phyloP scores from a whole-genome alignment of 2,329 filamentous ascomycete species.

The Diplocarpon rosae region DNA sequence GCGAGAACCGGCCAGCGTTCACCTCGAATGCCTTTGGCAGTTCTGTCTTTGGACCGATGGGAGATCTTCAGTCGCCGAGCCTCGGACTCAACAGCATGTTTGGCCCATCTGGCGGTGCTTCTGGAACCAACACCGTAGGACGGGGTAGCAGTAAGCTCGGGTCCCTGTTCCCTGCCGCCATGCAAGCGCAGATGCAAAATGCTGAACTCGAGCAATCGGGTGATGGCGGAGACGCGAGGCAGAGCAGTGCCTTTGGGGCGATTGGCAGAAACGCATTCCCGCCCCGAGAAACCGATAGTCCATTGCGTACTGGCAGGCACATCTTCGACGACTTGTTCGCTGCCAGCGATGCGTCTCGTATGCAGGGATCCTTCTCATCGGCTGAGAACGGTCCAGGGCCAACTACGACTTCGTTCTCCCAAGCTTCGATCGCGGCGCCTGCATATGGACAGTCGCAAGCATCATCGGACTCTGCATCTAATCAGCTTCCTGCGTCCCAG shows the following conservation, averaged over 20 bases:
- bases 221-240: constrained; percentile 48
- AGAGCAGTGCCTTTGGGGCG: constrained; percentile 51
- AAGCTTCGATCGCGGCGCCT: constrained; percentile 19
- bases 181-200: constrained; percentile 83
- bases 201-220: constrained; percentile 51
- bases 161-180: constrained; percentile 74
- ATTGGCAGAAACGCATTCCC: constrained; percentile 53
- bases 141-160: constrained; percentile 77
- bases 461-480: constrained; percentile 42
- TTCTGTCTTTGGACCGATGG: constrained; percentile 66
- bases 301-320: constrained; percentile 43
- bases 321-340: constrained; percentile 40
- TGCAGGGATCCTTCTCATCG: constrained; percentile 20
- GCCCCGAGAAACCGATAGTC: constrained; percentile 48
- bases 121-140: constrained; percentile 54
- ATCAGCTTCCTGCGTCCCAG: constrained; percentile 57
- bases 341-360: constrained; percentile 15
- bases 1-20: constrained; percentile 43
- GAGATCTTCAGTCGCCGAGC: constrained; percentile 67
- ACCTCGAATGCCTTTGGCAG: constrained; percentile 55
- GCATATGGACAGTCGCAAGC: constrained; percentile 26
- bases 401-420: constrained; percentile 19
- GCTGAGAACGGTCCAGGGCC: constrained; percentile 19
- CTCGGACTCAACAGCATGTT: constrained; percentile 61
- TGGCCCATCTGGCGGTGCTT: constrained; percentile 42